These are phyloP conservation scores for Ustilago trichophora DNA, from an alignment of 1,284 basidiomycete species.

Conservation along the genomic window DNA sequence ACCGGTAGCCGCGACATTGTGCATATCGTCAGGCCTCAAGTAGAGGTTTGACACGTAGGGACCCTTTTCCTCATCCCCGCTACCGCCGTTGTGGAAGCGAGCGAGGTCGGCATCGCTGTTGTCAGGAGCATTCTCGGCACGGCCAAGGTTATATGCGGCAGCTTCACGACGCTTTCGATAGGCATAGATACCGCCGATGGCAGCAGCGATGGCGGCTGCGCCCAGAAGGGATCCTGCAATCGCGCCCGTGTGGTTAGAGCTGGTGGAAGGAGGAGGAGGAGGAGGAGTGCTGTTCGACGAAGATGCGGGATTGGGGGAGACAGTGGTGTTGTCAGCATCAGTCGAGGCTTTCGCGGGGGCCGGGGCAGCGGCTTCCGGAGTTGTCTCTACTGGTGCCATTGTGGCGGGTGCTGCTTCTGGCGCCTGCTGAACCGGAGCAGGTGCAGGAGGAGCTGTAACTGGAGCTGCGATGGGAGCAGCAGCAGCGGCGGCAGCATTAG, in stretches of 20 bases:
- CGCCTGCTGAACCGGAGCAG: conserved; percentile 1
- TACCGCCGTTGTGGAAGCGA: not conserved
- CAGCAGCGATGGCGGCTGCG: conserved; percentile 58
- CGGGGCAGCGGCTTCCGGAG: conserved; percentile 27
- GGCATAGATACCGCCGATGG: conserved; percentile 60
- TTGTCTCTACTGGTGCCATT: not conserved
- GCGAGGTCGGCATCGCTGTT: conserved; percentile 22
- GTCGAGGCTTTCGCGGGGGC: not conserved
- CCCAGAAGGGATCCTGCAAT: conserved; percentile 61
- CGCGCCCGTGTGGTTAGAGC: conserved; percentile 36
- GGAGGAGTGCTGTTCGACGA: not conserved
- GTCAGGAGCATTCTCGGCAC: conserved; percentile 5
- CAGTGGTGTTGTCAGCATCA: not conserved
- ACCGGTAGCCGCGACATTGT: conserved; percentile 2
- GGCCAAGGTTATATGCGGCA: conserved; percentile 24
- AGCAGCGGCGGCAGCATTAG: conserved; percentile 1
- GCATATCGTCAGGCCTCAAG: conserved; percentile 13
- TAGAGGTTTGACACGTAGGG: conserved; percentile 47
- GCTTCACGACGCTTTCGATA: conserved; percentile 57
- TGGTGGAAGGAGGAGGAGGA: not conserved
- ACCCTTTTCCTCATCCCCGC: conserved; percentile 17
- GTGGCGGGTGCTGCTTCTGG: not conserved
- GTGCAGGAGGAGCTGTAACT: not conserved
- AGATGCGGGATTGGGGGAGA: not conserved
- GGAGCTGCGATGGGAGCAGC: not conserved